Evolutionary conservation across 2,329 filamentous ascomycete genomes (phyloP), one percentile per base, ranked within the genome.

Genomic region (Aureobasidium pullulans): DNA sequence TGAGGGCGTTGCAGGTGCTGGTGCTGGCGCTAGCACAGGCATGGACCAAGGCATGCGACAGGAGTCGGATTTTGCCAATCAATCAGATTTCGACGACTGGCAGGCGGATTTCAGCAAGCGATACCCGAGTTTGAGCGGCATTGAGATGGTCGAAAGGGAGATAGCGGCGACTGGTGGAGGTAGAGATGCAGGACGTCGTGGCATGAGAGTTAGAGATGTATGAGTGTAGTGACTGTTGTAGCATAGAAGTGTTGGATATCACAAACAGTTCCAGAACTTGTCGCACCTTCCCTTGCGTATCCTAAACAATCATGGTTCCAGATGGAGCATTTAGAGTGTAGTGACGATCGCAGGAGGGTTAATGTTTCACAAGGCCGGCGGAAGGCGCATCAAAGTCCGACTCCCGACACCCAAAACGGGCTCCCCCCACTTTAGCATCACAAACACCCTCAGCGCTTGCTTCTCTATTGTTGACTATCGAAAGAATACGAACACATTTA

Each of bases 121-220:
- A 61, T 96, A 91, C 73, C 93, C 93, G 0, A 95, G 88, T 70
- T 76, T 97, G 61, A 86, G 85, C 59, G 83, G 90, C 9, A 83
- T 96, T 65, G 92, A 96, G 76, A 89, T 93, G 85, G 87, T 90
- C n/a, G 89, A 94, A 75, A 65, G 60, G 47, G 67, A 69, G 32
- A 65, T 68, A 59, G 61, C 59, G 15, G 62, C 47, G 32, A 56
- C 43, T 2, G 42, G 48, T n/a, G 60, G 47, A 34, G 39, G 56
- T 34, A 57, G 49, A 36, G 44, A 49, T 32, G 49, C 49, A 7
- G 50, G 47, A 15, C 50, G 47, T 11, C 44, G 62, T 31, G 60
- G 50, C 9, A 57, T 63, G 60, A 32, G 60, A 37, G 48, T 63
- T 23, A 60, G 53, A 37, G 62, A 63, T 44, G 56, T 59, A 23